Evolutionary conservation across 1,284 basidiomycete genomes (phyloP), one percentile per base, ranked within the genome.

Genomic region (Psilocybe mexicana): DNA sequence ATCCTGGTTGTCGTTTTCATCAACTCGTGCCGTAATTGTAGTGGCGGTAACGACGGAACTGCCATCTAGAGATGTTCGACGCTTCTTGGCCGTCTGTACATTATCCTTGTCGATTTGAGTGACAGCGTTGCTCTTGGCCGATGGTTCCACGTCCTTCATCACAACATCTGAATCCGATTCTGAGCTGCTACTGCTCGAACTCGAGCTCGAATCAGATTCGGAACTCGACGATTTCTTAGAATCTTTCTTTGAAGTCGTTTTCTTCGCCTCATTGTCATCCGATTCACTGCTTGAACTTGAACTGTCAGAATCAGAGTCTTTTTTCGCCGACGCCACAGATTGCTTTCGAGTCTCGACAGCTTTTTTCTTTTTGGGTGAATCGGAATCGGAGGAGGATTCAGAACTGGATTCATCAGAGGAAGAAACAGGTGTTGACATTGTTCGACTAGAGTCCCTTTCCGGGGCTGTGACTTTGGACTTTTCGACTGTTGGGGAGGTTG

Each of bases 71-170:
- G 77, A 75, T 2, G 76, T 81, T 56, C 82, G 82, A 43, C 82
- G 84, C 68, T 85, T 90, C 71, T 90, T 90, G 1, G 76, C 74
- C 8, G 76, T 71, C 52, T 72, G 76, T 2, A 43, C 51, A 12
- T 59, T 43, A 12, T 42, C 59, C 28, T 58, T 45, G 12, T 59
- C 50, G 36, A 7, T 47, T 23, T 54, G 54, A 42, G 23, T 40
- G 12, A 54, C 24, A 26, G 46, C 43, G 33, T 53, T 28, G 38
- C 36, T 26, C 52, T 62, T 47, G 10, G 53, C 36, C 18, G 40
- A 26, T 12, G 54, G 14, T 23, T 61, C 42, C 24, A 45, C 50
- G 44, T 61, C 18, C 25, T 57, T 52, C 50, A 67, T 68, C 1
- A 63, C 43, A 52, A 63, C 61, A 2, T 67, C 69, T n/a, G 71